Conservation (phyloP, 2,329 filamentous ascomycete genomes). For the Amauroascus verrucosus region DNA sequence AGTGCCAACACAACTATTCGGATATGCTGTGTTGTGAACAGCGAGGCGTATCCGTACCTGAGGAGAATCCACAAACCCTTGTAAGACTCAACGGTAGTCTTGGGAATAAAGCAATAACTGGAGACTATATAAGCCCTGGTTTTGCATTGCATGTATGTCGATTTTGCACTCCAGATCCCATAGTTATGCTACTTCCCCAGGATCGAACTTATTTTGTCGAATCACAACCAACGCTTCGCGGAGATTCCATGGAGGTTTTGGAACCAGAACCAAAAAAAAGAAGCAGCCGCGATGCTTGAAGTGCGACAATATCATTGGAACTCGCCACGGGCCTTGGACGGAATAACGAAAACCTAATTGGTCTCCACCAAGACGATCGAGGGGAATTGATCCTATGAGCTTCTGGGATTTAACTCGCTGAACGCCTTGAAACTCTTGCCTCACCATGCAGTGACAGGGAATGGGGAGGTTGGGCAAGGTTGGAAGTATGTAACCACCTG, state of each 20-base stretch:
- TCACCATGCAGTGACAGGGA: slow-evolving; percentile 12
- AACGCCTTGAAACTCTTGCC: slow-evolving; percentile 11
- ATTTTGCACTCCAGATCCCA: neutral
- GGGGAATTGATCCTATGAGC: slow-evolving; percentile 10
- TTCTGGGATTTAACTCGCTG: slow-evolving; percentile 3
- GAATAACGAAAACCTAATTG: neutral
- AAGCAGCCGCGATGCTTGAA: slow-evolving; percentile 6
- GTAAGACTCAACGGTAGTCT: neutral
- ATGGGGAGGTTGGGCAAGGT: slow-evolving; percentile 6
- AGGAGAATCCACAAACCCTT: neutral
- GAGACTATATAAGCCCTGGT: neutral
- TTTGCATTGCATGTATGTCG: neutral
- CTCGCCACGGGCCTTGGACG: slow-evolving; percentile 5
- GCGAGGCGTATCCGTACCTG: neutral
- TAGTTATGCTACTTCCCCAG: neutral
- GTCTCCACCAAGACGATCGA: slow-evolving; percentile 1
- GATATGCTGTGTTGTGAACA: neutral
- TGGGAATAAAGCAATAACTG: neutral
- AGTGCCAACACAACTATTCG: neutral
- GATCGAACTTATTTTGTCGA: neutral
- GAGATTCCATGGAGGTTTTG: neutral
- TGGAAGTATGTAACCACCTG: slow-evolving; percentile 2
- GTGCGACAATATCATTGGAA: slow-evolving; percentile 6
- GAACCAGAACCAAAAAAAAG: neutral
- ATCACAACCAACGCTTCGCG: neutral